Evolutionary conservation across 1,284 basidiomycete genomes (phyloP).

Genomic region (Rhodotorula sp.): DNA sequence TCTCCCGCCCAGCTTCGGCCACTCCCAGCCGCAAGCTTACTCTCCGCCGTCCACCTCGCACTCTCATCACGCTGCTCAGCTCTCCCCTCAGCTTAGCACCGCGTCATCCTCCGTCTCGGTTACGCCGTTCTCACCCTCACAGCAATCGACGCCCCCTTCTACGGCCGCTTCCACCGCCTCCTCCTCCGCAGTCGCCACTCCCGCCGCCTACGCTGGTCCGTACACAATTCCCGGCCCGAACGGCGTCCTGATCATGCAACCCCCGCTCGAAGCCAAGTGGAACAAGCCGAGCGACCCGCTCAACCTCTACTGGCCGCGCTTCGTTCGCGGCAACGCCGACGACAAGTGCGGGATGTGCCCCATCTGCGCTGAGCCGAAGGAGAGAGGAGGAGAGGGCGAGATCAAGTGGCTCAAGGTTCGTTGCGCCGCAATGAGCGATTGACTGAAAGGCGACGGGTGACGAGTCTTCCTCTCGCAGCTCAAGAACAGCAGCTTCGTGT

Average conservation of each 20-base stretch:
- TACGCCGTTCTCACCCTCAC: not conserved
- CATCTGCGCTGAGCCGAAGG: conserved; percentile 63
- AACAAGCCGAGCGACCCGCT: conserved; percentile 41
- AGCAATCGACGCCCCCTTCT: not conserved
- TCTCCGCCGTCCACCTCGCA: not conserved
- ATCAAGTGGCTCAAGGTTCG: conserved; percentile 72
- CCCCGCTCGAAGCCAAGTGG: conserved; percentile 31
- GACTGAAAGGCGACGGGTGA: not conserved
- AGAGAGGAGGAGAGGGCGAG: conserved; percentile 64
- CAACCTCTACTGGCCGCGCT: conserved; percentile 74
- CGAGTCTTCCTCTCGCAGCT: conserved; percentile 6
- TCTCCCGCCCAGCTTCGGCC: not conserved
- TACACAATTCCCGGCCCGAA: conserved; percentile 12
- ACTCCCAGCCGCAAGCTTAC: not conserved
- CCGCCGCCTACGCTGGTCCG: conserved; percentile 40
- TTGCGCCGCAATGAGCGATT: conserved; percentile 38
- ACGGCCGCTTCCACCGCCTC: conserved; percentile 5
- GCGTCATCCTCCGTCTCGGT: conserved; percentile 2
- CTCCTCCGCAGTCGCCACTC: conserved; percentile 1
- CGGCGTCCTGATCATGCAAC: conserved; percentile 21
- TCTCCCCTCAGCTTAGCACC: not conserved
- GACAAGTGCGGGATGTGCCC: conserved; percentile 74
- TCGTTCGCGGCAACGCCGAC: conserved; percentile 66
- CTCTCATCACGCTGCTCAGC: not conserved
- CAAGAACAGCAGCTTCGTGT: conserved; percentile 48